Conservation (phyloP, 2,329 filamentous ascomycete species). For the Sclerotinia glacialis region DNA sequence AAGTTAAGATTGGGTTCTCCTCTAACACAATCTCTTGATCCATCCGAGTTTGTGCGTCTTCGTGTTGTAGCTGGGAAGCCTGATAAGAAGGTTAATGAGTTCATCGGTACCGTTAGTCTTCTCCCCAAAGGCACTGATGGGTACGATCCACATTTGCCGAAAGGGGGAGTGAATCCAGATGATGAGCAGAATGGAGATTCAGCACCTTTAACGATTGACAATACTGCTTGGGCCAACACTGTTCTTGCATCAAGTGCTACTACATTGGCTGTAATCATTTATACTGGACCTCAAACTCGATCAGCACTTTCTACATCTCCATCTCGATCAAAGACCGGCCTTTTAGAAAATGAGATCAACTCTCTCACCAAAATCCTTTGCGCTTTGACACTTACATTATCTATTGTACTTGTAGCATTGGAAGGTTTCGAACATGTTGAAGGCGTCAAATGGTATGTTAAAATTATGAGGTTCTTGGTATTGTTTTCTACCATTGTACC, state of each 20-base stretch:
- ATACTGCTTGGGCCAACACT: constrained; percentile 98
- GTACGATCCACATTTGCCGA: constrained; percentile 46
- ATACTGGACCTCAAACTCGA: constrained; percentile 90
- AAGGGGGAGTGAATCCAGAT: constrained; percentile 22
- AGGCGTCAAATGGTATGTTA: constrained; percentile 81
- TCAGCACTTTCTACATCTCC: constrained; percentile 90
- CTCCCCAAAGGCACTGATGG: constrained; percentile 53
- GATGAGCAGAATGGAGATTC: constrained; percentile 49
- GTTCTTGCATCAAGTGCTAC: constrained; percentile 90
- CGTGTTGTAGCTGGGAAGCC: constrained; percentile 82
- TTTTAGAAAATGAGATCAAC: constrained; percentile 96
- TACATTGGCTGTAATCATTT: constrained; percentile 85
- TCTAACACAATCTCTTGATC: constrained; percentile 73
- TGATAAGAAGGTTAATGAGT: constrained; percentile 92
- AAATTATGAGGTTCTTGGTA: constrained; percentile 96
- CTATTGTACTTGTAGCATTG: constrained; percentile 81
- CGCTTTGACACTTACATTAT: constrained; percentile 79
- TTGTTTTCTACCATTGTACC: constrained; percentile 99
- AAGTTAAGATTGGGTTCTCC: constrained; percentile 87
- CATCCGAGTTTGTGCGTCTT: constrained; percentile 67
- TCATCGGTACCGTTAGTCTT: constrained; percentile 83
- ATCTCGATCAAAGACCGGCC: constrained; percentile 88
- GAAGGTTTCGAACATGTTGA: constrained; percentile 72
- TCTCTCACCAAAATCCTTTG: constrained; percentile 95
- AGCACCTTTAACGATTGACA: constrained; percentile 83